Evolutionary conservation across 495 filamentous ascomycete species (phyloP).

Genomic region (Xylaria venustula): DNA sequence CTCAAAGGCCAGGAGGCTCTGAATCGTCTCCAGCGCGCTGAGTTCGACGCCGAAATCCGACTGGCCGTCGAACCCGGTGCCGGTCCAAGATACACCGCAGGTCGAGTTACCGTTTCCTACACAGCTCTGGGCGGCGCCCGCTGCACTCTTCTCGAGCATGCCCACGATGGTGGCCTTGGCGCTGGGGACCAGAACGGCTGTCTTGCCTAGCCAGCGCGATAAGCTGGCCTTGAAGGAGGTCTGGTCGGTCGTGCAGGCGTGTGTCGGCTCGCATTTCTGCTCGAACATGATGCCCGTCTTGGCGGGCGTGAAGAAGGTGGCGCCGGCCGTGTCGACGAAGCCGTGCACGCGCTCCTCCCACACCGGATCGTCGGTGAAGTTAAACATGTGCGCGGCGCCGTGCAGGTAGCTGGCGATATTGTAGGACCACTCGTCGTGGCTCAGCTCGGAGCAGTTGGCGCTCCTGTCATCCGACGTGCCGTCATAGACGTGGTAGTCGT

Average conservation of each 20-base stretch:
- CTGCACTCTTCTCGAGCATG: slow-evolving; percentile 55
- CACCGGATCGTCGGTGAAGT: slow-evolving; percentile 53
- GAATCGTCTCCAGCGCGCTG: slow-evolving; percentile 58
- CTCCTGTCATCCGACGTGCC: slow-evolving; percentile 60
- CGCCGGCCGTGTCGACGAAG: slow-evolving; percentile 50
- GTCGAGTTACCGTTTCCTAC: slow-evolving; percentile 54
- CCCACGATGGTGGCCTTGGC: slow-evolving; percentile 51
- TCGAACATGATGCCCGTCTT: slow-evolving; percentile 61
- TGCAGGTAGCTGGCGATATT: slow-evolving; percentile 71
- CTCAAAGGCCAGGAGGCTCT: slow-evolving; percentile 40
- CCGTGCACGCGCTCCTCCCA: slow-evolving; percentile 62
- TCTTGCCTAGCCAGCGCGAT: slow-evolving; percentile 69
- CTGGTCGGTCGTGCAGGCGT: slow-evolving; percentile 69
- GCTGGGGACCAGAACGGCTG: slow-evolving; percentile 65
- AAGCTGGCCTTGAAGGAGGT: slow-evolving; percentile 75
- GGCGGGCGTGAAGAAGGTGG: slow-evolving; percentile 56
- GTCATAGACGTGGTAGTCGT: slow-evolving; percentile 65
- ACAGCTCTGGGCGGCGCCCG: slow-evolving; percentile 62
- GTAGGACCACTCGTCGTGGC: slow-evolving; percentile 71
- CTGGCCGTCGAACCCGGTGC: slow-evolving; percentile 56
- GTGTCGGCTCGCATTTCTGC: slow-evolving; percentile 64
- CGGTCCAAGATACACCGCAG: slow-evolving; percentile 71
- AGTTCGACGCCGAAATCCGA: slow-evolving; percentile 60
- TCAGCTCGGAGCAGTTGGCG: slow-evolving; percentile 58
- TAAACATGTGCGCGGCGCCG: slow-evolving; percentile 78